Evolutionary conservation across 352 stramenopile genomes (phyloP).

Genomic region (Discostella stelligera): DNA sequence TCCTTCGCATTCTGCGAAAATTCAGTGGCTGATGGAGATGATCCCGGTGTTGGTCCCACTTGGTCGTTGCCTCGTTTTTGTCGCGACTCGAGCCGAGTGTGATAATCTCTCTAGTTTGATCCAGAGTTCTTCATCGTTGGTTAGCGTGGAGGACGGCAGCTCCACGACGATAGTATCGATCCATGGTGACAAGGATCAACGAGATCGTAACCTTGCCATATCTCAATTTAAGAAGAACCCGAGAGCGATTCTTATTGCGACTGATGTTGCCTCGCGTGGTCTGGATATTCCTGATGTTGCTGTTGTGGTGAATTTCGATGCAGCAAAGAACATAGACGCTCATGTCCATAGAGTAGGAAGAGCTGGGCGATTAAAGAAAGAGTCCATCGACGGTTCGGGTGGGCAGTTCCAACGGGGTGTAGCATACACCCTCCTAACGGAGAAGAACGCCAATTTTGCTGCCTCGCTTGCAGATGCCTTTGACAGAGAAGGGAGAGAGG

Average conservation of each 20-base stretch:
- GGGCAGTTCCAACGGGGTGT: constrained; percentile 50
- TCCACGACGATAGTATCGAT: constrained; percentile 81
- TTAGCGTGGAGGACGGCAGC: background rate
- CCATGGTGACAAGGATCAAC: constrained; percentile 96
- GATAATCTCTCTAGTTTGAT: constrained; percentile 55
- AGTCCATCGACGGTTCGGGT: constrained; percentile 52
- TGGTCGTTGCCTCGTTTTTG: constrained; percentile 73
- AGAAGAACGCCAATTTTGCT: constrained; percentile 70
- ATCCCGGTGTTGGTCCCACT: constrained; percentile 57
- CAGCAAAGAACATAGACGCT: constrained; percentile 95
- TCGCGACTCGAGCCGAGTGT: constrained; percentile 63
- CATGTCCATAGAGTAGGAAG: constrained; percentile 89
- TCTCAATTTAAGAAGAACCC: constrained; percentile 89
- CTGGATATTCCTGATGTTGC: constrained; percentile 97
- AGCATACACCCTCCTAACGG: constrained; percentile 74
- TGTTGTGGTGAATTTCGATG: constrained; percentile 97
- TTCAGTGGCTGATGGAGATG: constrained; percentile 66
- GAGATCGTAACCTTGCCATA: constrained; percentile 90
- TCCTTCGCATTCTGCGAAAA: constrained; percentile 54
- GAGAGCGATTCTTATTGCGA: constrained; percentile 95
- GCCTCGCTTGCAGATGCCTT: constrained; percentile 60
- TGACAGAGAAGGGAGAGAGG: constrained; percentile 58
- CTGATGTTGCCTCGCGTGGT: constrained; percentile 96
- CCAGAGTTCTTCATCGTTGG: constrained; percentile 10
- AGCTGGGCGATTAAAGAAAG: constrained; percentile 88